phyloP scores from a whole-genome alignment of 2,329 filamentous ascomycete species.

The Daldinia sp. region DNA sequence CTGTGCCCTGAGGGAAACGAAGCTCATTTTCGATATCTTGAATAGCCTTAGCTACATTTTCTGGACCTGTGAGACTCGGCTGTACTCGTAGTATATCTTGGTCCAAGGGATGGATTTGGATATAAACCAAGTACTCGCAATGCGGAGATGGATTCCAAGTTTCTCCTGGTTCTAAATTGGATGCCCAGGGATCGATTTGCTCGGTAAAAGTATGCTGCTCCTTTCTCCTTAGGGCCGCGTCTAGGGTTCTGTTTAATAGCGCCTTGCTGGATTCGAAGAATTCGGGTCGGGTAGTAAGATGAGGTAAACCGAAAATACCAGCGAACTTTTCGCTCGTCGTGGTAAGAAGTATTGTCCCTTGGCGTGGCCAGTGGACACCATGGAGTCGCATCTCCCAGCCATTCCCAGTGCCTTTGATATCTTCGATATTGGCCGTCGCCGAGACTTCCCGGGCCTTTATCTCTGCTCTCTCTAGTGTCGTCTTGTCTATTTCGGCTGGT shows the following conservation, averaged over 20 bases:
- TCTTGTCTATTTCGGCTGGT: constrained; percentile 57
- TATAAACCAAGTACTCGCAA: constrained; percentile 90
- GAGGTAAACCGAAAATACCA: constrained; percentile 90
- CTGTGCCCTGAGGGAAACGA: constrained; percentile 70
- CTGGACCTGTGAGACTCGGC: constrained; percentile 50
- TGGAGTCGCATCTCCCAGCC: constrained; percentile 84
- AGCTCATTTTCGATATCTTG: constrained; percentile 72
- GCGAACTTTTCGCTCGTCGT: constrained; percentile 95
- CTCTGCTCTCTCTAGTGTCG: constrained; percentile 56
- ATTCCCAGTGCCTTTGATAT: constrained; percentile 75
- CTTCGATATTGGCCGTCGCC: constrained; percentile 78
- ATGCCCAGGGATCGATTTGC: constrained; percentile 80
- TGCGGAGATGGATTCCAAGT: constrained; percentile 73
- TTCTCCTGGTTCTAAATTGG: constrained; percentile 72
- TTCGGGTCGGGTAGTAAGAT: constrained; percentile 74
- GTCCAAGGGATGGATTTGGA: constrained; percentile 76
- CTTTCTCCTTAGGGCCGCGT: constrained; percentile 74
- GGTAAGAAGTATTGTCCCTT: constrained; percentile 82
- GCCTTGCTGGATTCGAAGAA: constrained; percentile 70
- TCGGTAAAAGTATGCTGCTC: constrained; percentile 67
- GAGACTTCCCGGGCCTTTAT: constrained; percentile 75
- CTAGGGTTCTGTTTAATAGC: constrained; percentile 79
- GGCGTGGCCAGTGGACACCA: constrained; percentile 87
- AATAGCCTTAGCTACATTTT: constrained; percentile 58
- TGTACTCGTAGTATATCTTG: constrained; percentile 53